Evolutionary conservation across 352 stramenopile genomes (phyloP), one percentile per base, ranked within the genome.

Genomic region (Phytophthora boehmeriae): DNA sequence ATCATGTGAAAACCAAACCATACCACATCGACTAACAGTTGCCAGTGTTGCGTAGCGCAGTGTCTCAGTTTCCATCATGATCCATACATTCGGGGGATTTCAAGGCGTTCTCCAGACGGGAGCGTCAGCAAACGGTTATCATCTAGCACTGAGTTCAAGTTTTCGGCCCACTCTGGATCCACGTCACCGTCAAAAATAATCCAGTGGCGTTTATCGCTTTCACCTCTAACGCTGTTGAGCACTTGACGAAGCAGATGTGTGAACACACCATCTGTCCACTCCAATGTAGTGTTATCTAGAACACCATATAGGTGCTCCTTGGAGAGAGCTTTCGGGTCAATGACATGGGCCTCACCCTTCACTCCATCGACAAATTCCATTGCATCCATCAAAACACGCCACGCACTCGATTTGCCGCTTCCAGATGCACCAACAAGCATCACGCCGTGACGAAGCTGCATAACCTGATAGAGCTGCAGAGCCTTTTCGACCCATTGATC

Each of bases 131-230:
- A 70, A 22, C 98, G 98, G 82, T 99, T 99, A 75, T 99, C 98
- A 73, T 99, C 98, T 23, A 99, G 82, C n/a, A 99, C 97, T 30
- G 93, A 99, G 81, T 99, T 99, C 35, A 99, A 89, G 72, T 99
- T 99, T 73, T 99, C 98, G 32, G 97, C 98, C 98, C 98, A 99
- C 71, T 99, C 96, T n/a, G 98, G 98, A 76, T 99, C 98, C 19
- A 99, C 98, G 70, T 99, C 97, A 45, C 98, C 98, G 81, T 99
- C 98, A 68, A 99, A 99, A 41, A 99, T 88, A 63, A 99, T 99
- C 97, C 97, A 99, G 71, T 99, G 95, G 4, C 95, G 85, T 54
- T 97, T 90, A 34, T 97, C 87, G 63, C 92, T 98, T 83, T 99
- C 97, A 54, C 97, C 97, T 53, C 97, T 87, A 38, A 99, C 95